Conservation (phyloP, 805 yeast genomes). For the Kurtzmaniella fragi region DNA sequence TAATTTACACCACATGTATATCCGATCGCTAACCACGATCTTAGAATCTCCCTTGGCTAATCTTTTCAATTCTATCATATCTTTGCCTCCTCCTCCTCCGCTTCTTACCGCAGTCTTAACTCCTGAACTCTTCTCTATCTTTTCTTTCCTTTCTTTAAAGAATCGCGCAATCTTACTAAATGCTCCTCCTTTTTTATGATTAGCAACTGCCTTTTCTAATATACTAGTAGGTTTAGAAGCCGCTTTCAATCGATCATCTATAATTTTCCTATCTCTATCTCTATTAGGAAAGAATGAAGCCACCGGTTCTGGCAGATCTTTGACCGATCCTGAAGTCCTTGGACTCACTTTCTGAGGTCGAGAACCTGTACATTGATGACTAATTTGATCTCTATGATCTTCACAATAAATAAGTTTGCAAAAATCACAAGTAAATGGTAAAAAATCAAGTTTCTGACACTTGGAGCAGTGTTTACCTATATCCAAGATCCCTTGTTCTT, state of each 20-base stretch:
- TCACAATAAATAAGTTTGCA: slow-evolving; percentile 45
- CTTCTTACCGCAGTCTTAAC: slow-evolving; percentile 5
- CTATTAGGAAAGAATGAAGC: slow-evolving; percentile 50
- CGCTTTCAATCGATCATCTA: slow-evolving; percentile 20
- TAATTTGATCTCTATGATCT: slow-evolving; percentile 39
- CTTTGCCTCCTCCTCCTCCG: slow-evolving; percentile 18
- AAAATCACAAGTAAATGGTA: slow-evolving; percentile 52
- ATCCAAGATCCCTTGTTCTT: slow-evolving; percentile 41
- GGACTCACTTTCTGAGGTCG: slow-evolving; percentile 6
- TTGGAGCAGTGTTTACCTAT: slow-evolving; percentile 54
- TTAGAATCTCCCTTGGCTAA: slow-evolving; percentile 50
- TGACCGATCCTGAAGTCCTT: slow-evolving; percentile 2
- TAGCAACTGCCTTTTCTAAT: slow-evolving; percentile 12
- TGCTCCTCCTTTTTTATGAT: slow-evolving; percentile 10
- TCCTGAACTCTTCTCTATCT: slow-evolving; percentile 2
- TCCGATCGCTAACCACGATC: slow-evolving; percentile 38
- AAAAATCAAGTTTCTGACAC: slow-evolving; percentile 51
- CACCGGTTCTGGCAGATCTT: slow-evolving; percentile 30
- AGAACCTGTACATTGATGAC: slow-evolving; percentile 27
- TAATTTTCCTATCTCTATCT: slow-evolving; percentile 31
- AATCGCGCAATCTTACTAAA: slow-evolving; percentile 23
- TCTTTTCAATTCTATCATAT: slow-evolving; percentile 36
- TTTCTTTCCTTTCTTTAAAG: slow-evolving; percentile 14
- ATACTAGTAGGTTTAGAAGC: slow-evolving; percentile 20
- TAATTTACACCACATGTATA: slow-evolving; percentile 45